Percentiles rank a stretch among this genome's conserved stretches.
These are phyloP conservation scores for Polyplosphaeria fusca DNA, from an alignment of 495 filamentous ascomycete species.

Conservation along the genomic window DNA sequence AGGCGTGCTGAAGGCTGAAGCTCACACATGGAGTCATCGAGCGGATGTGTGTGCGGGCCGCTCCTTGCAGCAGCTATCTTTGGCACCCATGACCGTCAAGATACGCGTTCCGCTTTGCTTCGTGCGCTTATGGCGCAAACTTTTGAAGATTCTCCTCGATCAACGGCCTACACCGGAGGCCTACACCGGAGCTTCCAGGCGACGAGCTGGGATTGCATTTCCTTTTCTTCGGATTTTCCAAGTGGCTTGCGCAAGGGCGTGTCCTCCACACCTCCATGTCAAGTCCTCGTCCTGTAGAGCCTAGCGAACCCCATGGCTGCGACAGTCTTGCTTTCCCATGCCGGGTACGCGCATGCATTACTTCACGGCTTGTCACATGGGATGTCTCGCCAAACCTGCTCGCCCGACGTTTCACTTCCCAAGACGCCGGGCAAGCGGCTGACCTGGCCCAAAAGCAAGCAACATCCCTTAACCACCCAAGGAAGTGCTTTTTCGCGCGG, in stretches of 20 bases:
- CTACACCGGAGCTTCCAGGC: neutral
- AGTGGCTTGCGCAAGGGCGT: neutral
- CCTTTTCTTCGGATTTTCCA: neutral
- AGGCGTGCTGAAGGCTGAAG: neutral
- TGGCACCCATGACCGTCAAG: neutral
- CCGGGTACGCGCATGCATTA: too few species aligned
- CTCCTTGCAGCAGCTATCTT: neutral
- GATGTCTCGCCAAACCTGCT: neutral
- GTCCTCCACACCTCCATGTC: neutral
- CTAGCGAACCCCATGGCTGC: neutral
- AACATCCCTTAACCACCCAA: too few species aligned
- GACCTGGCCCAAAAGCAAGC: neutral
- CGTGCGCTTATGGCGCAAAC: neutral
- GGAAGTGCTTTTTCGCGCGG: slow-evolving; percentile 16
- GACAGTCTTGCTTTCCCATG: neutral
- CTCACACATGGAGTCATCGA: too few species aligned
- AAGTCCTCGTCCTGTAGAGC: too few species aligned
- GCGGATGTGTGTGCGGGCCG: neutral
- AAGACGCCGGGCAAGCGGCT: neutral
- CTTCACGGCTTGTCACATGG: neutral
- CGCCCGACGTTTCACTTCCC: neutral
- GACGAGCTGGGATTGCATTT: neutral
- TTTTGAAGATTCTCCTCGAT: neutral
- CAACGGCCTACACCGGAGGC: neutral
- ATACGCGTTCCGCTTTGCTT: neutral